These are phyloP conservation scores for Guadua angustifolia DNA, from an alignment of 176 grass and related monocot genomes.

Conservation along the genomic window DNA sequence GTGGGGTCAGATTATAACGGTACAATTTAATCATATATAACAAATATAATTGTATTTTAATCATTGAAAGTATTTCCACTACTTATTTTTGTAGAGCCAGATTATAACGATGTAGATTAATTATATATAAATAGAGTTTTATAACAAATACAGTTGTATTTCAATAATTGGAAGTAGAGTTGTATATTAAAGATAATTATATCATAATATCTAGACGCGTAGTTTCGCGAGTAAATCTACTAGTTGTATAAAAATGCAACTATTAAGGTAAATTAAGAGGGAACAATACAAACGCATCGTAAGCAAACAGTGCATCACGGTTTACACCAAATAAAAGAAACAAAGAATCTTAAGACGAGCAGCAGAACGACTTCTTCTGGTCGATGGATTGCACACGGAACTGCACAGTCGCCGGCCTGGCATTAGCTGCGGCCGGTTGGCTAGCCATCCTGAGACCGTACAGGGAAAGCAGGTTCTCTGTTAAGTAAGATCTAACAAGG, in stretches of 20 bases:
- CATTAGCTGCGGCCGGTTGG: constrained; percentile 55
- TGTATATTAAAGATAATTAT: no score
- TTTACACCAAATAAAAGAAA: neutral
- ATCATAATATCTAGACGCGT: no score
- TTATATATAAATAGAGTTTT: no score
- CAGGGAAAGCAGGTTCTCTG: neutral
- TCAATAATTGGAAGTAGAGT: no score
- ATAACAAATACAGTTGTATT: no score
- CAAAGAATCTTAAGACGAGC: constrained; percentile 49
- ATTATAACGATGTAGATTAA: no score
- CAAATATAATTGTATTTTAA: no score
- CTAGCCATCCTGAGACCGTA: constrained; percentile 64
- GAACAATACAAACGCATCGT: neutral
- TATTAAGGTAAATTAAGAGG: neutral
- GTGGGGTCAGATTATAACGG: no score
- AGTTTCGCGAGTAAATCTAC: no score
- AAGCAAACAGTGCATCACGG: neutral
- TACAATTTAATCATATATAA: no score
- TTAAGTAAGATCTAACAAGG: neutral
- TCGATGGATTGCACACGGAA: constrained; percentile 67
- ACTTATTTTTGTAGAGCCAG: no score
- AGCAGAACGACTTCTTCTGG: constrained; percentile 62
- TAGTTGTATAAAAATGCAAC: neutral
- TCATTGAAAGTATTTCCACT: no score
- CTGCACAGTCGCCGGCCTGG: constrained; percentile 56